Conservation (phyloP, 768 basidiomycete species). For the Naganishia friedmannii region DNA sequence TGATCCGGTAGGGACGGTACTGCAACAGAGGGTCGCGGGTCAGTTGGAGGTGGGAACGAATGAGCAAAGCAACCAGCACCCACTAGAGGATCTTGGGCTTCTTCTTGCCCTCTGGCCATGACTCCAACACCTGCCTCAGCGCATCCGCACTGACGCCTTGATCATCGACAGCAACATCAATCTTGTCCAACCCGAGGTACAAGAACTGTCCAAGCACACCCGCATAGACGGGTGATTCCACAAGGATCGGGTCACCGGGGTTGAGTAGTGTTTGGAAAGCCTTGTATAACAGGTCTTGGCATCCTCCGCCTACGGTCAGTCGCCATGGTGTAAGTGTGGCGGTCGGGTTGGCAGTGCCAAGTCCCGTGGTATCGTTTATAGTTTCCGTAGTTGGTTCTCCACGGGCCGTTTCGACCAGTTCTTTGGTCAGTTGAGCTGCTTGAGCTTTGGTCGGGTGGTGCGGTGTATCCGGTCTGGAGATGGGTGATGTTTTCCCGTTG, state of each 20-base stretch:
- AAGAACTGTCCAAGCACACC: constrained; percentile 51
- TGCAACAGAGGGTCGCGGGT: constrained; percentile 7
- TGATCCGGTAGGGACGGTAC: constrained; percentile 61
- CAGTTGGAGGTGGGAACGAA: not conserved
- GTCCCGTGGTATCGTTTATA: constrained; percentile 19
- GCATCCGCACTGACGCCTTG: constrained; percentile 65
- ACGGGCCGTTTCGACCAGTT: constrained; percentile 17
- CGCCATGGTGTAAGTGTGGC: constrained; percentile 64
- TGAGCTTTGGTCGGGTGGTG: constrained; percentile 26
- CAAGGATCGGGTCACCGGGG: constrained; percentile 72
- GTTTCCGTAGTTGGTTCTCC: constrained; percentile 27
- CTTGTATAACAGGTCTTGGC: constrained; percentile 88
- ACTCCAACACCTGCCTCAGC: constrained; percentile 65
- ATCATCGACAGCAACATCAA: constrained; percentile 70
- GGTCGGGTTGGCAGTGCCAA: not conserved
- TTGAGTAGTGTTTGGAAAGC: constrained; percentile 69
- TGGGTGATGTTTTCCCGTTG: constrained; percentile 13
- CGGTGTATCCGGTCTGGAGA: constrained; percentile 26
- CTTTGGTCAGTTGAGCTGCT: constrained; percentile 1
- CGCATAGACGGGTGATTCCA: constrained; percentile 61
- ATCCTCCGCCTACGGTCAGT: constrained; percentile 73
- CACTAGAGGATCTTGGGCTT: constrained; percentile 72
- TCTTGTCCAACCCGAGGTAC: constrained; percentile 40
- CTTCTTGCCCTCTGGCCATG: constrained; percentile 69
- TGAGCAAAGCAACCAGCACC: constrained; percentile 55